Evolutionary conservation across 1,284 basidiomycete genomes (phyloP).

Genomic region (Ustilago loliicola): DNA sequence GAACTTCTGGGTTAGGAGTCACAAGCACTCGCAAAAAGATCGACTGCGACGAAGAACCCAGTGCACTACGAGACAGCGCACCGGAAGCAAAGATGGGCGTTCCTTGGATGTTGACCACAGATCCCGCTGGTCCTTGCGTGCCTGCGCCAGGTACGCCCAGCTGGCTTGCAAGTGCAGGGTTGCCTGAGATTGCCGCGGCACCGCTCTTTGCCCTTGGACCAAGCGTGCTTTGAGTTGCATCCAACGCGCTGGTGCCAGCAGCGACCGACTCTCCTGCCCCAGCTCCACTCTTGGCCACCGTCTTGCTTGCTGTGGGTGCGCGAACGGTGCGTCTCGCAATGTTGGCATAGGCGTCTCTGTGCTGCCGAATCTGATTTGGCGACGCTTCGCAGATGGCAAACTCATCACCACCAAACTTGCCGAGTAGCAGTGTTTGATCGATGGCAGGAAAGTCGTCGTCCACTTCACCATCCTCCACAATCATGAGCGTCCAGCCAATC

Average conservation of each 20-base stretch:
- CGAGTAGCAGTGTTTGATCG: constrained; percentile 85
- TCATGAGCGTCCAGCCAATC: constrained; percentile 91
- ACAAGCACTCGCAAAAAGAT: constrained; percentile 64
- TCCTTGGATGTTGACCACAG: constrained; percentile 55
- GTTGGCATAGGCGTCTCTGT: constrained; percentile 73
- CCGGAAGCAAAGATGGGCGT: constrained; percentile 63
- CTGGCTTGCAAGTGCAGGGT: constrained; percentile 37
- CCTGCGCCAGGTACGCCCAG: constrained; percentile 34
- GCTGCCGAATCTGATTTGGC: constrained; percentile 83
- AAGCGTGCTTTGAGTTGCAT: constrained; percentile 31
- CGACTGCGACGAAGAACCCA: constrained; percentile 47
- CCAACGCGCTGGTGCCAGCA: constrained; percentile 21
- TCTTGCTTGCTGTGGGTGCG: constrained; percentile 22
- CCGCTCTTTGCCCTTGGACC: constrained; percentile 29
- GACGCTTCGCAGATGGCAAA: constrained; percentile 85
- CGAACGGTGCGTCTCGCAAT: constrained; percentile 44
- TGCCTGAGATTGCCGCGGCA: constrained; percentile 28
- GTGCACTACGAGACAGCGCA: constrained; percentile 46
- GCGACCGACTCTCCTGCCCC: constrained; percentile 26
- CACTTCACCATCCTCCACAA: constrained; percentile 97
- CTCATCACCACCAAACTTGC: constrained; percentile 90
- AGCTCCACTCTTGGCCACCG: constrained; percentile 7
- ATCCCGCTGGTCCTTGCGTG: constrained; percentile 34
- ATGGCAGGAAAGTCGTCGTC: constrained; percentile 99
- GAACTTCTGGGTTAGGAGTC: constrained; percentile 62